These are phyloP conservation scores for Exophiala phaeomuriformis DNA, from an alignment of 2,329 filamentous ascomycete species.

Conservation along the genomic window DNA sequence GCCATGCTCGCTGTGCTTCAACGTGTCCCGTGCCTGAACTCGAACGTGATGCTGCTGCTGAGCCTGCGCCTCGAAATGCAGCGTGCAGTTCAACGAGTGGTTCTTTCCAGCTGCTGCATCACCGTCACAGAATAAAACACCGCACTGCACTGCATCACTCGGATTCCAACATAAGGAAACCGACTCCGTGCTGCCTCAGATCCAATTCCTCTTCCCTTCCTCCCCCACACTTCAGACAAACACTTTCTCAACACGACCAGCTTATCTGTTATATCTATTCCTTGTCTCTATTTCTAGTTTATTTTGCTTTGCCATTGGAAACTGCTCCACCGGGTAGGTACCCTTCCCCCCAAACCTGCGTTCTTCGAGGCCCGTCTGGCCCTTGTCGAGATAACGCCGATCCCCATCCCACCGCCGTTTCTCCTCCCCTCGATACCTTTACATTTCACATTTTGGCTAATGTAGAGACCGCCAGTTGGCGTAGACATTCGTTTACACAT, in stretches of 20 bases:
- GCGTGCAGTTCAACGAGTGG: neutral
- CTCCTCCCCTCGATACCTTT: conserved; percentile 4
- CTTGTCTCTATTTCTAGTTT: conserved; percentile 1
- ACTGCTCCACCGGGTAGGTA: conserved; percentile 16
- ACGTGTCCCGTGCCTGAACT: neutral
- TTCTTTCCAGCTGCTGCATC: neutral
- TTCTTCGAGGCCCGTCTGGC: neutral
- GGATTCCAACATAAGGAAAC: neutral
- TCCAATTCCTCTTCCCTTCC: neutral
- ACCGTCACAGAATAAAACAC: neutral
- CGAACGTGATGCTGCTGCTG: neutral
- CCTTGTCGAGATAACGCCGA: conserved; percentile 5
- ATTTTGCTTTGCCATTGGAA: conserved; percentile 6
- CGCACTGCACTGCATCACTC: neutral
- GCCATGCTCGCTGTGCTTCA: neutral
- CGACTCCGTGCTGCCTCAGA: neutral
- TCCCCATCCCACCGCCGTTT: conserved; percentile 2
- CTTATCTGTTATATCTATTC: conserved; percentile 1
- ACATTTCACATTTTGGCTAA: conserved; percentile 4
- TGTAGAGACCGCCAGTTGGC: conserved; percentile 7
- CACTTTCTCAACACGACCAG: neutral
- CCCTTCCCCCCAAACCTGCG: conserved; percentile 9
- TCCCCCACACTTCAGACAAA: conserved; percentile 4
- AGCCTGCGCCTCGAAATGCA: neutral
- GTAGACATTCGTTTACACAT: conserved; percentile 27